Percentiles rank a stretch among this genome's conserved stretches.
phyloP scores from a whole-genome alignment of 441 rosid species.

The Erodium texanum region DNA sequence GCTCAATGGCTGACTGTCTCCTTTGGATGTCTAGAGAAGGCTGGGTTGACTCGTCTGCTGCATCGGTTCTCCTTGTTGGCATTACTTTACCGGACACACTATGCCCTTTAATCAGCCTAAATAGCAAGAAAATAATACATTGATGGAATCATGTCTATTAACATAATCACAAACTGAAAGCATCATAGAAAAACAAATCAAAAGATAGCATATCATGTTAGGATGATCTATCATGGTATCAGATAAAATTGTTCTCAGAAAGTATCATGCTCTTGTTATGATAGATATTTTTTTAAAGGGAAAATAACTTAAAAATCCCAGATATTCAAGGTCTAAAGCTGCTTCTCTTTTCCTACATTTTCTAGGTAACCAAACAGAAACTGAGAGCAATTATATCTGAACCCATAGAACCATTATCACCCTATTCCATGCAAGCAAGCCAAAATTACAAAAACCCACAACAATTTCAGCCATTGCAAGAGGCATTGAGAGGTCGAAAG shows the following conservation, averaged over 20 bases:
- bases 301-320: not conserved
- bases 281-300: too few relatives aligned
- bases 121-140: slow-evolving; percentile 6
- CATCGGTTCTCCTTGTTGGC: slow-evolving; percentile 66
- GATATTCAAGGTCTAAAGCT: not conserved
- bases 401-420: not conserved
- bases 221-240: not conserved
- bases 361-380: not conserved
- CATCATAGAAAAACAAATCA: not conserved
- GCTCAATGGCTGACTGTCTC: slow-evolving; percentile 68
- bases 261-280: not conserved
- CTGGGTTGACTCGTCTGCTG: slow-evolving; percentile 33
- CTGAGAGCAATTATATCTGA: too few relatives aligned
- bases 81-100: slow-evolving; percentile 86
- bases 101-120: slow-evolving; percentile 81
- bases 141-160: not conserved
- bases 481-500: too few relatives aligned
- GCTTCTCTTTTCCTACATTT: slow-evolving; percentile 7
- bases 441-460: slow-evolving; percentile 15
- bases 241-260: not conserved
- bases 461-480: not conserved
- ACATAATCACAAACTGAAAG: not conserved
- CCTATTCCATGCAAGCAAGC: not conserved
- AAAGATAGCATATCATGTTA: too few relatives aligned
- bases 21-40: slow-evolving; percentile 54